These are phyloP conservation scores for Cryphonectria carpinicola DNA, from an alignment of 2,329 filamentous ascomycete genomes.

Conservation along the genomic window DNA sequence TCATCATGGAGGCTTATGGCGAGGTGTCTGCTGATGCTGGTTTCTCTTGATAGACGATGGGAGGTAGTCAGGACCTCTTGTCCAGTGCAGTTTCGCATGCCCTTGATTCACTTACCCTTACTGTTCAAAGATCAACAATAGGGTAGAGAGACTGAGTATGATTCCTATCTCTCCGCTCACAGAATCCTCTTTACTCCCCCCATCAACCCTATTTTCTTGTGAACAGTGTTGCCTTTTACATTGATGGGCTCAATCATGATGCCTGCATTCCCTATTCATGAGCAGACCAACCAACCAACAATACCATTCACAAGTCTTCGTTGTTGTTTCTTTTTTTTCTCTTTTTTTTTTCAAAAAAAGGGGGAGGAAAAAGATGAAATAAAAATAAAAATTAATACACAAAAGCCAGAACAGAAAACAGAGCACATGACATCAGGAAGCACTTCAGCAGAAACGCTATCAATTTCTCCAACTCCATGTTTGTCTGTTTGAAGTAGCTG, in stretches of 20 bases:
- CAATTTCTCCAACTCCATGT: slow-evolving; percentile 20
- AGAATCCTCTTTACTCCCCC: neutral
- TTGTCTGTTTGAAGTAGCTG: slow-evolving; percentile 12
- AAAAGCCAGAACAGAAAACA: neutral
- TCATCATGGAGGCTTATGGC: neutral
- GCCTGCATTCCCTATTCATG: neutral
- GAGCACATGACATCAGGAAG: neutral
- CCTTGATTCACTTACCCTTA: neutral
- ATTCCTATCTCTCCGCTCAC: neutral
- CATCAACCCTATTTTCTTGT: too few relatives aligned
- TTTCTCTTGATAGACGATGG: neutral
- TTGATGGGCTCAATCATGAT: neutral
- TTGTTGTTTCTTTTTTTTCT: neutral
- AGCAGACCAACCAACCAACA: neutral
- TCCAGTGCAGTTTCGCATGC: neutral
- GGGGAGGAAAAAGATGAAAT: neutral
- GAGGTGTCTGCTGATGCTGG: neutral
- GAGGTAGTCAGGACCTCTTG: neutral
- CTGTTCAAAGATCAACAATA: neutral
- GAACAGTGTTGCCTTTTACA: neutral
- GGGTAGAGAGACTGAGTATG: neutral
- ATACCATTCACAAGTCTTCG: neutral
- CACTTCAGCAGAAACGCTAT: slow-evolving; percentile 20
- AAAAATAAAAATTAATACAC: neutral
- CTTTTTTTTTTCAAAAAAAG: neutral